A percentile compares a stretch with the other conserved stretches of the same genome.
These are phyloP conservation scores for Fusarium acutatum DNA, from an alignment of 2,329 filamentous ascomycete species.

Conservation along the genomic window DNA sequence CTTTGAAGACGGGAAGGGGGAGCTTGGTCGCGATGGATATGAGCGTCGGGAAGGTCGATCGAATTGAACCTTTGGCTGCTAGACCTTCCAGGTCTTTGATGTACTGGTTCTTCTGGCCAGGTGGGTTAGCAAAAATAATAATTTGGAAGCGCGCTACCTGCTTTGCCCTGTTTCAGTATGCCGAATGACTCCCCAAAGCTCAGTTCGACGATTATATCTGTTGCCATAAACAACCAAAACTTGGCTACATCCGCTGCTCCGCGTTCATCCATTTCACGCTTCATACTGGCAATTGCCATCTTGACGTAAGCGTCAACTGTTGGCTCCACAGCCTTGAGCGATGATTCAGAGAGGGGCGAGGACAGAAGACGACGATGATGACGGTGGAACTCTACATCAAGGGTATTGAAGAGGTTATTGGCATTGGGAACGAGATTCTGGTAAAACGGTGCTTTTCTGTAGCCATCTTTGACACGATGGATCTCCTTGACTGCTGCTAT, in stretches of 20 bases:
- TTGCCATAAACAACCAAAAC: neutral
- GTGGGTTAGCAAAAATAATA: rapidly evolving
- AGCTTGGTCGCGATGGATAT: neutral
- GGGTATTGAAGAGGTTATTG: neutral
- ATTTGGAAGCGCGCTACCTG: rapidly evolving
- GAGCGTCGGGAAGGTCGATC: neutral
- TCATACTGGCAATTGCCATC: neutral
- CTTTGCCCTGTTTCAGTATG: neutral
- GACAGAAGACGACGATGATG: neutral
- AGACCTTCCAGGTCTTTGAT: neutral
- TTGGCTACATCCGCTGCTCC: neutral
- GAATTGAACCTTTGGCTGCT: neutral
- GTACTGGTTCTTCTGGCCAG: neutral
- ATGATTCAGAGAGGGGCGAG: neutral
- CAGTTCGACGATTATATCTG: neutral
- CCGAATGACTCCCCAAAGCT: neutral
- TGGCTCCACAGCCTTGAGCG: neutral
- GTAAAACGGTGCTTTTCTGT: neutral
- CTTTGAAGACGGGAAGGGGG: neutral
- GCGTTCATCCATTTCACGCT: neutral
- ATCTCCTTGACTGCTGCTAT: neutral
- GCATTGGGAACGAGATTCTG: neutral
- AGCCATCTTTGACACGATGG: neutral
- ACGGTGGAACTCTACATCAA: neutral
- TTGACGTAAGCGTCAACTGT: neutral